Evolutionary conservation across 257 asterid species (phyloP).

Genomic region (Eustoma russellianum): DNA sequence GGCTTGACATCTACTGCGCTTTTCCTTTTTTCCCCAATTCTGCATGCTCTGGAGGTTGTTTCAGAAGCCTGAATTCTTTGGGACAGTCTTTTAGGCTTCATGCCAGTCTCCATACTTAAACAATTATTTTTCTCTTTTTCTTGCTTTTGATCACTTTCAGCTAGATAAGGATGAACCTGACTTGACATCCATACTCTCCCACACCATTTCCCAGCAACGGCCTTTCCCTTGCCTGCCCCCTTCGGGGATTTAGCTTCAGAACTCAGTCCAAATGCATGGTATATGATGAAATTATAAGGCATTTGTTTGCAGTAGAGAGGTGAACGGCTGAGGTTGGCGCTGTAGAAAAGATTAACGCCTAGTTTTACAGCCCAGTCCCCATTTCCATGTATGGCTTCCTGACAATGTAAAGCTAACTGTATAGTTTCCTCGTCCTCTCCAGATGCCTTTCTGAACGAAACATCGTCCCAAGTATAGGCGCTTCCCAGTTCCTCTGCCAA

Average conservation of each 20-base stretch:
- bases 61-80: constrained; percentile 25
- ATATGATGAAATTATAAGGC: constrained; percentile 72
- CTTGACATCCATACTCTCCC: constrained; percentile 96
- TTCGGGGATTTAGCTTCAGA: constrained; percentile 34
- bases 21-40: constrained; percentile 39
- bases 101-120: constrained; percentile 21
- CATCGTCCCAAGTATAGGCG: constrained; percentile 40
- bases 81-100: constrained; percentile 34
- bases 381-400: constrained; percentile 78
- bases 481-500: constrained; percentile 65
- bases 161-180: constrained; percentile 80
- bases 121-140: constrained; percentile 25
- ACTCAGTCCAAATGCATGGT: constrained; percentile 72
- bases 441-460: constrained; percentile 56
- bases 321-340: constrained; percentile 90
- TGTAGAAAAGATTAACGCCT: constrained; percentile 86
- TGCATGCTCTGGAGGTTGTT: constrained; percentile 20
- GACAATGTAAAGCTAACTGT: constrained; percentile 60
- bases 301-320: constrained; percentile 93
- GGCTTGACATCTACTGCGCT: constrained; percentile 27
- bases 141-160: constrained; percentile 38
- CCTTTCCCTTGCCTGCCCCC: constrained; percentile 50
- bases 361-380: constrained; percentile 98
- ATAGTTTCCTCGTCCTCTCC: constrained; percentile 61
- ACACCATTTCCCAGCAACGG: constrained; percentile 97